phyloP scores from a whole-genome alignment of 768 basidiomycete species.

The Boletus coccyginus region DNA sequence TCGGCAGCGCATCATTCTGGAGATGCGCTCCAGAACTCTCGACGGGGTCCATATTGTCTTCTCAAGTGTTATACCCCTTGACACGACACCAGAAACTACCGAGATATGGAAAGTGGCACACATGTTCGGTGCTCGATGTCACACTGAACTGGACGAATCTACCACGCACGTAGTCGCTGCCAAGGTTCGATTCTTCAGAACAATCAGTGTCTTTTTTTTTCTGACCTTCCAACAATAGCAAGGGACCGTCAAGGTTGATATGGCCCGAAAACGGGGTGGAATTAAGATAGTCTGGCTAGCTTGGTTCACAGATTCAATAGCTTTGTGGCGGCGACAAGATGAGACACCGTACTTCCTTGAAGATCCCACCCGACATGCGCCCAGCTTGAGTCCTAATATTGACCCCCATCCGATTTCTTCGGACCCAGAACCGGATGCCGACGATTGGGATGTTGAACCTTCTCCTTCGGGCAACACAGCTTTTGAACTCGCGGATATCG shows the following conservation, averaged over 20 bases:
- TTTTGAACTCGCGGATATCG: constrained; percentile 59
- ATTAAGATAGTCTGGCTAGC: constrained; percentile 83
- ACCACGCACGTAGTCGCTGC: constrained; percentile 93
- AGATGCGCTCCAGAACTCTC: constrained; percentile 73
- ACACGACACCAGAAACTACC: constrained; percentile 70
- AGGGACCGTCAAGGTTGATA: constrained; percentile 89
- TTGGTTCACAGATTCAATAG: constrained; percentile 89
- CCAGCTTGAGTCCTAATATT: constrained; percentile 42
- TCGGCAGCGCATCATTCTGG: constrained; percentile 77
- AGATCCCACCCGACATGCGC: constrained; percentile 44
- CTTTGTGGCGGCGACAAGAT: constrained; percentile 82
- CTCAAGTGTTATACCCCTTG: constrained; percentile 93
- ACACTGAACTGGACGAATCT: constrained; percentile 58
- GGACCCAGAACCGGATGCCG: constrained; percentile 63
- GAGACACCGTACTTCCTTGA: constrained; percentile 77
- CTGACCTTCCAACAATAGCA: constrained; percentile 43
- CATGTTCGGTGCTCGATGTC: constrained; percentile 85
- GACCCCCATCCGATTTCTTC: constrained; percentile 56
- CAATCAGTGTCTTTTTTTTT: constrained; percentile 1
- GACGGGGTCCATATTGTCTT: constrained; percentile 81
- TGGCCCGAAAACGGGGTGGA: constrained; percentile 70
- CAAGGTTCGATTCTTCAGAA: constrained; percentile 50
- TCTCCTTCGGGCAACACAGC: constrained; percentile 29
- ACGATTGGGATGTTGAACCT: constrained; percentile 61
- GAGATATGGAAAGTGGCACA: constrained; percentile 85